Base-by-base conservation (phyloP, 2,329 filamentous ascomycete genomes). In the Hypomyces rosellus region DNA sequence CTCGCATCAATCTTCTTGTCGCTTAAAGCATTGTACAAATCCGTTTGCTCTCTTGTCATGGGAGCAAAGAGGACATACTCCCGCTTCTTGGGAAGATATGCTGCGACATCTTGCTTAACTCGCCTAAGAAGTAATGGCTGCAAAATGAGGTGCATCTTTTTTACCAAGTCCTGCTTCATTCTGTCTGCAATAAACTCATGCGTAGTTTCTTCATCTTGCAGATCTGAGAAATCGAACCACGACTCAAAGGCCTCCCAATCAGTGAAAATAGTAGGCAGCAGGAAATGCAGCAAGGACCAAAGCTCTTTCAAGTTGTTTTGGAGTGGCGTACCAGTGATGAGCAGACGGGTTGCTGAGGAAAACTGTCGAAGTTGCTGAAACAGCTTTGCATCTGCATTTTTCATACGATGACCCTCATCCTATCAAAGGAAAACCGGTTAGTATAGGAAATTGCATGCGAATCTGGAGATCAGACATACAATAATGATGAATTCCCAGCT, bases 401-500 rank as follows among this genome's bases (percentile, higher is more conserved):
- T 99, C 77, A 99, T 84, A 1, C 93, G 86, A 64, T 99, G 93
- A 0, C 93, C 93, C 69, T 99, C 93, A 59, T 99, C 92, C 84
- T 88, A 20, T 20, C 20, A 5, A 5, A 20, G 34, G 9, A 14
- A 34, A 16, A 5, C 34, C 9, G 18, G 12, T 36, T 30, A 22
- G 15, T 20, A 7, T 33, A 37, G 11, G 33, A 39, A 9, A n/a
- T 22, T 34, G 4, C 5, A 41, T 61, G 63, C 64, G 20, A 3
- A 4, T 7, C 0, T 2, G 11, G 9, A n/a, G 18, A 8, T 30
- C 15, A 3, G 5, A 15, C 7, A 68, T 69, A 86, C 85, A 54
- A 99, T 95, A 57, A 99, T 93, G 61, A 99, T 96, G 59, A 96
- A 96, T 48, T 95, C 89, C 93, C 93, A 99, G 34, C 90, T 86